These are phyloP conservation scores for Colletotrichum noveboracense DNA, from an alignment of 2,329 filamentous ascomycete species.

Conservation along the genomic window DNA sequence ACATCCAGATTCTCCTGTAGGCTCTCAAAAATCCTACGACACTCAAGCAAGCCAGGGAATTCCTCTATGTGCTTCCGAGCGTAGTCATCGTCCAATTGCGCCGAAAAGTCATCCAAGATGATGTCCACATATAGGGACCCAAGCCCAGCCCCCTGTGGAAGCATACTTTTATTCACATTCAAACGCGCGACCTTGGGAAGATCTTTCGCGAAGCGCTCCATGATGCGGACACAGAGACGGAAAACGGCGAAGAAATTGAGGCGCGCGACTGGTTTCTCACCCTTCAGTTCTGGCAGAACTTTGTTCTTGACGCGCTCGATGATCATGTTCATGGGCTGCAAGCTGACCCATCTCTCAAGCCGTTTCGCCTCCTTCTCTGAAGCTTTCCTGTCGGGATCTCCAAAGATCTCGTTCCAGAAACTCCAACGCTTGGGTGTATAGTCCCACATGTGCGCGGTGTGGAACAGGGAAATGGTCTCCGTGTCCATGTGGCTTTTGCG, in stretches of 20 bases:
- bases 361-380: neutral
- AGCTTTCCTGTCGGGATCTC: neutral
- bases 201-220: neutral
- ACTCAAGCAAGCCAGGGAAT: neutral
- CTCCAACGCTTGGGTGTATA: neutral
- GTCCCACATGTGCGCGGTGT: neutral
- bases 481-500: neutral
- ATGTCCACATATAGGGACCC: neutral
- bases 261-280: neutral
- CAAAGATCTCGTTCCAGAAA: neutral
- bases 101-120: neutral
- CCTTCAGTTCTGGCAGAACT: neutral
- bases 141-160: neutral
- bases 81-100: neutral
- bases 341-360: neutral
- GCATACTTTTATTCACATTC: neutral
- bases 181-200: neutral
- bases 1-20: neutral
- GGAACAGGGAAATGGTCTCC: neutral
- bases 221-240: neutral
- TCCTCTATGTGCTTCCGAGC: neutral
- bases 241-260: neutral
- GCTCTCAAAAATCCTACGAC: neutral
- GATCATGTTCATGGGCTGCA: neutral
- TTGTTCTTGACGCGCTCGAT: neutral